Conservation (phyloP, 306 rosid species). For the Purshia tridentata region DNA sequence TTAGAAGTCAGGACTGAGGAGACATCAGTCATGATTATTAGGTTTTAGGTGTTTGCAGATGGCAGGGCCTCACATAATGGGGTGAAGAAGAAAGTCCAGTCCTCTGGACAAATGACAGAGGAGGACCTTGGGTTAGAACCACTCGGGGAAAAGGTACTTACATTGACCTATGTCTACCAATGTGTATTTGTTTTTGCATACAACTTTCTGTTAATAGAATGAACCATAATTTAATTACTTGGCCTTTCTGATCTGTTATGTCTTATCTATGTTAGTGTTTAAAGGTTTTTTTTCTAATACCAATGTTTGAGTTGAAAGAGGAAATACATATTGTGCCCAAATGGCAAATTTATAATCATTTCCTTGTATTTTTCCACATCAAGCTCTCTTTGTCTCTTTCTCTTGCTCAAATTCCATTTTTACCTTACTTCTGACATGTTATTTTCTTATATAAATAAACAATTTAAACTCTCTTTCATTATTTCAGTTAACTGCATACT, state of each 20-base stretch:
- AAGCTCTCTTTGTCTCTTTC: background rate
- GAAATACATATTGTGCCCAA: background rate
- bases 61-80: constrained; percentile 34
- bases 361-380: background rate
- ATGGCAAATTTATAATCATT: background rate
- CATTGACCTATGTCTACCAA: constrained; percentile 4
- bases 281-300: background rate
- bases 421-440: background rate
- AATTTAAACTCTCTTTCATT: constrained; percentile 6
- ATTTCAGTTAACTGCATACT: constrained; percentile 64
- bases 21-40: constrained; percentile 19
- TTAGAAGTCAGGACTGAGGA: background rate
- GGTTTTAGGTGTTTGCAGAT: constrained; percentile 62
- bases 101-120: constrained; percentile 41
- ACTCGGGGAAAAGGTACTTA: constrained; percentile 64
- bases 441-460: background rate
- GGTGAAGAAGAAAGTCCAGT: constrained; percentile 26
- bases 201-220: background rate
- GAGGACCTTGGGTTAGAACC: constrained; percentile 65
- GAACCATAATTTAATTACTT: constrained; percentile 6
- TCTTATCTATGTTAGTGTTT: background rate
- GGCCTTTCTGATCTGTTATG: background rate
- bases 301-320: background rate
- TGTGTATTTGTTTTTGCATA: background rate
- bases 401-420: background rate